Percentiles rank a stretch among this genome's conserved stretches.
Evolutionary conservation across 768 basidiomycete species (phyloP).

Genomic region (Mycena epipterygia): DNA sequence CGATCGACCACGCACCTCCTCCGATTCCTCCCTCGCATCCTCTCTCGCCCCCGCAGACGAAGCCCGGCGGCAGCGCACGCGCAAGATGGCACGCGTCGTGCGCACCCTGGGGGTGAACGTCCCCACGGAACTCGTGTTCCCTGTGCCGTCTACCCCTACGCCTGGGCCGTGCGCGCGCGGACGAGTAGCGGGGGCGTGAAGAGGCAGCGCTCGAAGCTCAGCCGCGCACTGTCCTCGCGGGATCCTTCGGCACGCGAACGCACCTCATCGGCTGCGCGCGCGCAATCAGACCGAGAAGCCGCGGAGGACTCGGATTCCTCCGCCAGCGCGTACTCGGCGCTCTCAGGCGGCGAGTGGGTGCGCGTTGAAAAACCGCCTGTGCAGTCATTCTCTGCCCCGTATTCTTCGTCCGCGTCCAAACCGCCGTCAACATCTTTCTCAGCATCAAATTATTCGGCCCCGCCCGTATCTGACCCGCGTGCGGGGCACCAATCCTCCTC

Average conservation of each 20-base stretch:
- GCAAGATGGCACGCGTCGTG: conserved; percentile 52
- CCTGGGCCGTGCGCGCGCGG: not conserved
- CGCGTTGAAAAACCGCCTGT: not conserved
- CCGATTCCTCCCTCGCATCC: too few relatives aligned
- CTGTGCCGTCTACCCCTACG: not conserved
- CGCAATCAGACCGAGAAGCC: not conserved
- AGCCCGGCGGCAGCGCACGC: conserved; percentile 43
- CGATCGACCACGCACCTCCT: not conserved
- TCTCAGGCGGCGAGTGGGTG: conserved; percentile 26
- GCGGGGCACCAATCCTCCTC: too few relatives aligned
- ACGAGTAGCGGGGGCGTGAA: not conserved
- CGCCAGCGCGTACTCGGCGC: conserved; percentile 26
- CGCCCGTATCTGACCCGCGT: too few relatives aligned
- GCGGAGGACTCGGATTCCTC: not conserved
- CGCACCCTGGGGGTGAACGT: conserved; percentile 62
- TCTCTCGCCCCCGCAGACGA: conserved; percentile 33
- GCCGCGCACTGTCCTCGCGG: too few relatives aligned
- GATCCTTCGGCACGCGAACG: too few relatives aligned
- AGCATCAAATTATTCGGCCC: too few relatives aligned
- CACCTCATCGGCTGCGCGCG: not conserved
- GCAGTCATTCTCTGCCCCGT: not conserved
- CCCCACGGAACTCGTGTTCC: conserved; percentile 56
- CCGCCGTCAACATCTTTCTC: too few relatives aligned
- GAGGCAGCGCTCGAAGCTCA: not conserved
- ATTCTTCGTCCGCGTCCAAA: too few relatives aligned